Conservation (phyloP, 768 basidiomycete genomes). For the Phlegmacium glaucopus region DNA sequence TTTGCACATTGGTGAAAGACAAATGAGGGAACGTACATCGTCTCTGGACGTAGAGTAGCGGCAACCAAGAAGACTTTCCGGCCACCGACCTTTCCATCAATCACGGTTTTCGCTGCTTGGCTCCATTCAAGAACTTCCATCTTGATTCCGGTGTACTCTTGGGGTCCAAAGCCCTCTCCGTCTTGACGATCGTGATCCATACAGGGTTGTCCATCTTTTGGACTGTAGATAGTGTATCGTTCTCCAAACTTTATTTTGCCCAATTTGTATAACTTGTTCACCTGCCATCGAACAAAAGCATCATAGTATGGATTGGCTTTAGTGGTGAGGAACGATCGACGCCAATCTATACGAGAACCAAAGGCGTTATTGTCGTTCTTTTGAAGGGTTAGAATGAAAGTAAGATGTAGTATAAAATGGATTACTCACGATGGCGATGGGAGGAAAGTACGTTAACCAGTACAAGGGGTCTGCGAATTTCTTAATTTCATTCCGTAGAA, state of each 20-base stretch:
- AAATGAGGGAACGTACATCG: constrained; percentile 59
- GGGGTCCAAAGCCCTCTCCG: constrained; percentile 92
- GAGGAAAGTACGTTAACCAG: constrained; percentile 95
- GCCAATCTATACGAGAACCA: constrained; percentile 98
- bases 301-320: constrained; percentile 97
- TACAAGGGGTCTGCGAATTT: constrained; percentile 93
- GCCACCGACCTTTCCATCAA: constrained; percentile 68
- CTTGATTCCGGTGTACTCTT: constrained; percentile 93
- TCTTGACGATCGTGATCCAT: constrained; percentile 99
- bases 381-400: background rate
- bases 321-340: constrained; percentile 90
- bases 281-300: constrained; percentile 96
- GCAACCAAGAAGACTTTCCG: constrained; percentile 92
- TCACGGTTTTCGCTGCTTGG: constrained; percentile 54
- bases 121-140: constrained; percentile 92
- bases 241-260: constrained; percentile 98
- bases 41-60: constrained; percentile 94
- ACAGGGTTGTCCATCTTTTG: constrained; percentile 97
- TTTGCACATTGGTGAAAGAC: constrained; percentile 6
- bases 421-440: constrained; percentile 76
- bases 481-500: constrained; percentile 88
- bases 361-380: constrained; percentile 73
- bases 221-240: constrained; percentile 97
- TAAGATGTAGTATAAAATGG: background rate
- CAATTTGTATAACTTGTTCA: constrained; percentile 83